A percentile compares a stretch with the other conserved stretches of the same genome.
These are phyloP conservation scores for Aspergillus ostianus DNA, from an alignment of 495 filamentous ascomycete genomes.

Conservation along the genomic window DNA sequence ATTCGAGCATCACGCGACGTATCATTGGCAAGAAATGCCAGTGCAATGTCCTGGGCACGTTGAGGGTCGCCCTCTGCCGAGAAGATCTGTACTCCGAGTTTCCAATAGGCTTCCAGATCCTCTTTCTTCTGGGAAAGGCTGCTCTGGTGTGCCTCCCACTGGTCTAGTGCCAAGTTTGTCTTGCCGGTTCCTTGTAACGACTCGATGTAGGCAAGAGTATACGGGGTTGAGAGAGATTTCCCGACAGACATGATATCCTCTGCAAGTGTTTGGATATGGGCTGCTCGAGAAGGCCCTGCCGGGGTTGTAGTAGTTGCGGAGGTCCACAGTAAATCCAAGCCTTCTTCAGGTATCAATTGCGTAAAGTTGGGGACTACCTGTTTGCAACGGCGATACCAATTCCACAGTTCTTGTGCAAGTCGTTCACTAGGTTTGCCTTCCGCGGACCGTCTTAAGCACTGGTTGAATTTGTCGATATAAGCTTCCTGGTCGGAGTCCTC, in stretches of 20 bases:
- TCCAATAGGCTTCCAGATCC: conserved; percentile 56
- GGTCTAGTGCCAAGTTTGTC: conserved; percentile 56
- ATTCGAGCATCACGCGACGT: conserved; percentile 54
- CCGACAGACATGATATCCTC: conserved; percentile 61
- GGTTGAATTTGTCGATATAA: conserved; percentile 36
- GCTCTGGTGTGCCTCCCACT: conserved; percentile 60
- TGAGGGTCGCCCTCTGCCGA: conserved; percentile 57
- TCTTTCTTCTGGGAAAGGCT: conserved; percentile 53
- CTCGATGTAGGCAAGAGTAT: conserved; percentile 64
- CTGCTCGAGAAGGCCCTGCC: conserved; percentile 40
- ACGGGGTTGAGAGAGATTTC: conserved; percentile 48
- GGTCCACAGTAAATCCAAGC: conserved; percentile 42
- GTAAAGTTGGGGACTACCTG: conserved; percentile 38
- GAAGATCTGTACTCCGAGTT: conserved; percentile 68
- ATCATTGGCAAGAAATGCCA: conserved; percentile 54
- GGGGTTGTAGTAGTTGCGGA: conserved; percentile 50
- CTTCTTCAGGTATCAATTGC: conserved; percentile 32
- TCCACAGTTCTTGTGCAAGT: conserved; percentile 38
- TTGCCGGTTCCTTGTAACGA: conserved; percentile 60
- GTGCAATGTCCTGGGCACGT: conserved; percentile 61
- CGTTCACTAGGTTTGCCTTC: conserved; percentile 27
- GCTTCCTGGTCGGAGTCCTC: conserved; percentile 26
- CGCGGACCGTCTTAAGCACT: conserved; percentile 24
- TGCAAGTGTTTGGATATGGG: conserved; percentile 57
- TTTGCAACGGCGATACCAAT: conserved; percentile 46